Evolutionary conservation across 345 rosid genomes (phyloP), one percentile per base, ranked within the genome.

Genomic region (Boechera divaricarpa): DNA sequence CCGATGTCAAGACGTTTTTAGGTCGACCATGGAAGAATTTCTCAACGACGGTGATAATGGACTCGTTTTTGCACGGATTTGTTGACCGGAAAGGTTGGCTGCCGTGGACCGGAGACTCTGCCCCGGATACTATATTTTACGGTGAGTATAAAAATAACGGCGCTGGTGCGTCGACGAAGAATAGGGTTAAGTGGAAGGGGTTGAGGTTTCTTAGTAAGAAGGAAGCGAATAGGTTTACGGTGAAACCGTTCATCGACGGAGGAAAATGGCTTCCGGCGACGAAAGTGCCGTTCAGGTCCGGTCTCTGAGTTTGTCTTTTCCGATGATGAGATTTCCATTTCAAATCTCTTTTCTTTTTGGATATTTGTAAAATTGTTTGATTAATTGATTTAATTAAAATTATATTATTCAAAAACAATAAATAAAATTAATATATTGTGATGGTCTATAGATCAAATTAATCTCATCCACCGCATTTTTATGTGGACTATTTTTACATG

Each of bases 21-120:
- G 94, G 92, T 44, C 83, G 94, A 36, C 97, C 94, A 0, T 91
- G 97, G 97, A 91, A 91, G 70, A 72, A 85, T 38, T 86, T 69
- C 70, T 91, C 97, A 1, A 87, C 88, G 4, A 91, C 92, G 1
- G 86, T 87, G 21, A 61, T 65, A 53, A 84, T 84, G 86, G 70
- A 72, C 0, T 83, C 97, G 7, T 73, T 31, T 26, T 62, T 91
- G 86, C 82, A 84, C 5, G 75, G 83, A 13, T 78, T 91, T 59
- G 76, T 89, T 61, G 70, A 85, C 59, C 86, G 85, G 3, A 76
- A 51, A 66, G 91, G 94, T 29, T 91, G 97, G 96, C 45, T 91
- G 9, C 89, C 96, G 2, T 89, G 96, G 96, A 66, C 63, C 3
- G 93, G 93, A n/a, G 68, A 80, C 42, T 77, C 89, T 0, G 91